A percentile compares a stretch with the other conserved stretches of the same genome.
Evolutionary conservation across 108 stramenopile species (phyloP).

Genomic region (Cyclotella kingstonii): DNA sequence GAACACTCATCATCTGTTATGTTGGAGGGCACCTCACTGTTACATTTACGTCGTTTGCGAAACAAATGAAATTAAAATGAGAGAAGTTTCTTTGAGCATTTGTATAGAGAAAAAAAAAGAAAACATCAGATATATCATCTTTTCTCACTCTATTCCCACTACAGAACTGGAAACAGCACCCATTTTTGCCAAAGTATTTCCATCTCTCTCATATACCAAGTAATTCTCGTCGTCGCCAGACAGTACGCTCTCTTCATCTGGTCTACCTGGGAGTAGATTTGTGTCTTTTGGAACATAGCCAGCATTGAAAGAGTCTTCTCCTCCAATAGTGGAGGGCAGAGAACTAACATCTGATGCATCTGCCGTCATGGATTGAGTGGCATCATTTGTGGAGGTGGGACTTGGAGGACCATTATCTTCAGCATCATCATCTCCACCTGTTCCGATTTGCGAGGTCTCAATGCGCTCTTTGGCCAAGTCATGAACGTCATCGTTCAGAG

Average conservation of each 20-base stretch:
- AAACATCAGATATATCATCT: neutral
- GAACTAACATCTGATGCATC: constrained; percentile 7
- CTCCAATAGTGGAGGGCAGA: constrained; percentile 8
- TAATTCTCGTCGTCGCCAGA: neutral
- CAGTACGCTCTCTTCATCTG: constrained; percentile 9
- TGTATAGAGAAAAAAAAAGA: neutral
- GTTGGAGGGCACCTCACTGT: too few relatives aligned
- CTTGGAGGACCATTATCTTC: neutral
- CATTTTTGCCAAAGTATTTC: neutral
- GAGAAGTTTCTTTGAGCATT: neutral
- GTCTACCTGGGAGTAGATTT: constrained; percentile 10
- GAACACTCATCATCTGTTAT: constrained; percentile 11
- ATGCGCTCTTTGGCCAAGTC: neutral
- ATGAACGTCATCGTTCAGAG: neutral
- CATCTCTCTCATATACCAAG: neutral
- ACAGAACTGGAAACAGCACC: constrained; percentile 1
- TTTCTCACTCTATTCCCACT: constrained; percentile 8
- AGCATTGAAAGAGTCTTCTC: too few relatives aligned
- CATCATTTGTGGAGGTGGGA: constrained; percentile 18
- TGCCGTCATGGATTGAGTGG: constrained; percentile 21
- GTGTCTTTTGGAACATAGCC: neutral
- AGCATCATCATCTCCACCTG: neutral
- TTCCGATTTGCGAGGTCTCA: neutral
- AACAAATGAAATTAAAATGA: too few relatives aligned
- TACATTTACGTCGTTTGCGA: too few relatives aligned